A percentile compares a stretch with the other conserved stretches of the same genome.
These are phyloP conservation scores for Collybia nuda DNA, from an alignment of 768 basidiomycete species.

Conservation along the genomic window DNA sequence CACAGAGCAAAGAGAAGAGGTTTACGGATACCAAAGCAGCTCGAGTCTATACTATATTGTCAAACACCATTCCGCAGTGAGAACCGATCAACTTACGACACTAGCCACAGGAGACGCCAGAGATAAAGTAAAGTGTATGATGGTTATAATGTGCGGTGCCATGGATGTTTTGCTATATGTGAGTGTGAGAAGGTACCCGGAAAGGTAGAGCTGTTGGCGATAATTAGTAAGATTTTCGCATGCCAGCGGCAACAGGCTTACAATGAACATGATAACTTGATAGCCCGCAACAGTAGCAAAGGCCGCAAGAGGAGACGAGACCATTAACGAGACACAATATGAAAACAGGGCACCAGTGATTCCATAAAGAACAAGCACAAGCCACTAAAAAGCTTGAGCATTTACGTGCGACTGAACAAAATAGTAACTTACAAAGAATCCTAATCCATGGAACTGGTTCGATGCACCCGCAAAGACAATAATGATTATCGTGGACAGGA, in stretches of 20 bases:
- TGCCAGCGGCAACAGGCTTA: conserved; percentile 33
- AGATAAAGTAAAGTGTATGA: conserved; percentile 70
- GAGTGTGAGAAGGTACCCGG: conserved; percentile 67
- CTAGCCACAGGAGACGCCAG: conserved; percentile 69
- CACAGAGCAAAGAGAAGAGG: conserved; percentile 71
- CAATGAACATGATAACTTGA: conserved; percentile 70
- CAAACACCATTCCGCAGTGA: background rate
- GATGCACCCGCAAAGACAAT: conserved; percentile 58
- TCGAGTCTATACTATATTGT: conserved; percentile 46
- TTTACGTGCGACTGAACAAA: background rate
- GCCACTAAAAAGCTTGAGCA: conserved; percentile 47
- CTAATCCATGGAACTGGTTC: conserved; percentile 68
- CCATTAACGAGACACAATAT: conserved; percentile 61
- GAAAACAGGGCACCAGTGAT: conserved; percentile 67
- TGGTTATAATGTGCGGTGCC: conserved; percentile 53
- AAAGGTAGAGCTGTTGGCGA: conserved; percentile 52
- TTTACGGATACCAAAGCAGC: conserved; percentile 77
- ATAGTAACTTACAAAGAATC: conserved; percentile 50
- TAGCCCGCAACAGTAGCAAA: conserved; percentile 75
- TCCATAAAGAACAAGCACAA: conserved; percentile 69
- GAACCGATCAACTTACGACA: conserved; percentile 42
- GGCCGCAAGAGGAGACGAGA: conserved; percentile 66
- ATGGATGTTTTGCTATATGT: conserved; percentile 68
- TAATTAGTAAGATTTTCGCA: background rate
- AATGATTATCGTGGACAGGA: conserved; percentile 63